phyloP scores from a whole-genome alignment of 352 stramenopile species.

The Paralagenidium karlingii region DNA sequence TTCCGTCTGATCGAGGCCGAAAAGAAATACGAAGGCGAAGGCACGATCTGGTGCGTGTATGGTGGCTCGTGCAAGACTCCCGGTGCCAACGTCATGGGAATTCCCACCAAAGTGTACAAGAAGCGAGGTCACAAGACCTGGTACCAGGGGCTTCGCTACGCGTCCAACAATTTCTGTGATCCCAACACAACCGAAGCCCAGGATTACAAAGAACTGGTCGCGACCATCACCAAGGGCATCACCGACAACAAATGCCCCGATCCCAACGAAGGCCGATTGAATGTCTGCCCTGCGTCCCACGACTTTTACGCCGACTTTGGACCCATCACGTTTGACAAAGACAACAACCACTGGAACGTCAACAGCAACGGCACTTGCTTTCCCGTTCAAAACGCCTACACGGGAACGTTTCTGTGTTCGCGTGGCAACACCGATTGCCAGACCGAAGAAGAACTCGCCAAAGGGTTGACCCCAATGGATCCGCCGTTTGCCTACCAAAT shows the following conservation, averaged over 20 bases:
- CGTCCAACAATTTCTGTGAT: constrained; percentile 35
- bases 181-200: constrained; percentile 2
- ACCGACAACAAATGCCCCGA: constrained; percentile 27
- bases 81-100: constrained; percentile 30
- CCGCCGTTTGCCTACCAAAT: constrained; percentile 36
- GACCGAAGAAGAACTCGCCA: constrained; percentile 6
- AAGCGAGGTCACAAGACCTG: constrained; percentile 20
- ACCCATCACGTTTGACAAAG: constrained; percentile 22
- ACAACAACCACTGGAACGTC: constrained; percentile 31
- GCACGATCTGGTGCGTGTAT: constrained; percentile 29
- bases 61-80: constrained; percentile 16
- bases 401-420: constrained; percentile 26
- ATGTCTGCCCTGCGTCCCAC: too few species aligned
- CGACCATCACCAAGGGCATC: constrained; percentile 18
- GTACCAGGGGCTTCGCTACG: constrained; percentile 53
- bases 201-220: constrained; percentile 13
- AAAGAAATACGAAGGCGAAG: constrained; percentile 8
- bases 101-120: constrained; percentile 21
- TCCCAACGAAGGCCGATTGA: constrained; percentile 28
- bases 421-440: constrained; percentile 29
- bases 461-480: constrained; percentile 23
- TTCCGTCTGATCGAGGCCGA: constrained; percentile 24
- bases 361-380: constrained; percentile 38
- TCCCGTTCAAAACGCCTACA: constrained; percentile 37
- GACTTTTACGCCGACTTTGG: constrained; percentile 24